Evolutionary conservation across 805 yeast genomes (phyloP), one percentile per base, ranked within the genome.

Genomic region (Saturnispora ahearnii): DNA sequence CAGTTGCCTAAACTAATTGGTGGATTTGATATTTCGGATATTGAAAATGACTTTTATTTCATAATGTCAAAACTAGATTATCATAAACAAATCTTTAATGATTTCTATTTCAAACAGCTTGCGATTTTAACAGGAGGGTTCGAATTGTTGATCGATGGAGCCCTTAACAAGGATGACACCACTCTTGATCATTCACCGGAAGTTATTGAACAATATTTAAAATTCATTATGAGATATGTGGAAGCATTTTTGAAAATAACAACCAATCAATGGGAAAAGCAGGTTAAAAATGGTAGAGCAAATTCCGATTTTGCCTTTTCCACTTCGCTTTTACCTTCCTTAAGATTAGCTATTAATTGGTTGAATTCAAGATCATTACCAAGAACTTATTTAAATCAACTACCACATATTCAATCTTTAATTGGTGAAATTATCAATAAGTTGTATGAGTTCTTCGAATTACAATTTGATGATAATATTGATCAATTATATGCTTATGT

Each of bases 301-400:
- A 44, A 41, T 7, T 31, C 41, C n/a, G 41, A 46, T 11, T 36
- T 54, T 47, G 47, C 51, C 7, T 54, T 62, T 29, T 57, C 64
- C 31, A 54, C 62, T 43, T 44, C 59, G 9, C 54, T 66, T 24
- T 62, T 66, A 55, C 78, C 69, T 46, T 61, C 65, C 44, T 43
- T 78, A 0, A 69, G 90, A 56, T 63, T 83, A 9, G 60, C 77
- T 41, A 67, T 77, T 24, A 73, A 76, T 50, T 83, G 87, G 87
- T 58, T 82, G 26, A 76, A 73, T 53, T 73, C 74, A 41, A 71
- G 78, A 50, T 73, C 72, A 51, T 55, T 67, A 36, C 75, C 74
- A 28, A 51, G 62, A 18, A 59, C 57, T 10, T 44, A 57, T 68
- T 21, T 69, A 61, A 30, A 57, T 30, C 59, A 61, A 38, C 57